Evolutionary conservation across 2,329 filamentous ascomycete species (phyloP).

Genomic region (Alternaria brassicicola): DNA sequence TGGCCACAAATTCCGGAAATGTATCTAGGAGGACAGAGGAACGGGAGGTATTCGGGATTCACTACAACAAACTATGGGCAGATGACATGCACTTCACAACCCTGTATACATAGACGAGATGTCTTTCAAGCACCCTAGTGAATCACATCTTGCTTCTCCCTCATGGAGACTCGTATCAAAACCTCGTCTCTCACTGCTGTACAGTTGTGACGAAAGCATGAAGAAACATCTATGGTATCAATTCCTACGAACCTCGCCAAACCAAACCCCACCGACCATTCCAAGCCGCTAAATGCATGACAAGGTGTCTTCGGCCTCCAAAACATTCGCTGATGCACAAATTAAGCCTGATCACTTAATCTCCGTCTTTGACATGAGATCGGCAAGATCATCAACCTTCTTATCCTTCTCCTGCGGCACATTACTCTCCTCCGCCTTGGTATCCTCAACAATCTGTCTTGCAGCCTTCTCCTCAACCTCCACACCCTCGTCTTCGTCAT

Average conservation of each 20-base stretch:
- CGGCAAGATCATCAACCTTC: constrained; percentile 81
- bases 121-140: neutral
- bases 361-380: constrained; percentile 73
- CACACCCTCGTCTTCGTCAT: constrained; percentile 69
- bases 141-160: neutral
- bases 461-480: constrained; percentile 50
- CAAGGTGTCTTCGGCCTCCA: neutral
- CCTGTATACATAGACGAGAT: constrained; percentile 1
- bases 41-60: neutral
- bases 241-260: neutral
- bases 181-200: neutral
- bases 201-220: neutral
- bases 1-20: neutral
- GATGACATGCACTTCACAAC: neutral
- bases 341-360: constrained; percentile 35
- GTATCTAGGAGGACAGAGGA: neutral
- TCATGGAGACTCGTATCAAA: neutral
- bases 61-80: neutral
- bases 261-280: neutral
- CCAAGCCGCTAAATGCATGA: constrained; percentile 16
- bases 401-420: constrained; percentile 73
- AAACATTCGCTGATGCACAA: neutral
- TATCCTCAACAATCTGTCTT: constrained; percentile 69
- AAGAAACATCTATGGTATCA: constrained; percentile 10
- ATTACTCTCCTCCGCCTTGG: constrained; percentile 75